A percentile compares a stretch with the other conserved stretches of the same genome.
These are phyloP conservation scores for Laguncularia racemosa DNA, from an alignment of 345 rosid species.

Conservation along the genomic window DNA sequence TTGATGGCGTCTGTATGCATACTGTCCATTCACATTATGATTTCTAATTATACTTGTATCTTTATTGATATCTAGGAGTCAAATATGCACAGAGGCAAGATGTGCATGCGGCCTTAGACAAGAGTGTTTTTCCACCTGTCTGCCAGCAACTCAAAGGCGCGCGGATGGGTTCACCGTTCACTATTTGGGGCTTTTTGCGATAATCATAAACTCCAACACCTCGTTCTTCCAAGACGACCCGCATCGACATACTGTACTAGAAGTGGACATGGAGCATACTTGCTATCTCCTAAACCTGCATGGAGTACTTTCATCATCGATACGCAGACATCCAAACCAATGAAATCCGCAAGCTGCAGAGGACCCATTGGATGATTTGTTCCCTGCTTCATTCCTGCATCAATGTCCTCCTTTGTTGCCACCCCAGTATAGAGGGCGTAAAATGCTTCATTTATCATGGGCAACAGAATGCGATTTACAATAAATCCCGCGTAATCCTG, in stretches of 20 bases:
- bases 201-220: conserved; percentile 77
- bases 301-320: conserved; percentile 77
- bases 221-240: conserved; percentile 62
- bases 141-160: conserved; percentile 33
- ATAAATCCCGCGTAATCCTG: conserved; percentile 76
- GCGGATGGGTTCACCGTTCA: conserved; percentile 28
- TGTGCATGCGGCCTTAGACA: too few relatives aligned
- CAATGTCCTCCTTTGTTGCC: conserved; percentile 90
- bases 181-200: conserved; percentile 17
- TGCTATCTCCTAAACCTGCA: conserved; percentile 57
- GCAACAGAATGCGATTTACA: conserved; percentile 87
- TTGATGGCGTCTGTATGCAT: too few relatives aligned
- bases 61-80: too few relatives aligned
- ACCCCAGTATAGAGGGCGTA: conserved; percentile 77
- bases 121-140: not conserved
- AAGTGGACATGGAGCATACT: conserved; percentile 76
- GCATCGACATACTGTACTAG: conserved; percentile 85
- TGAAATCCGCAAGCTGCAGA: conserved; percentile 73
- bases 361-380: conserved; percentile 95
- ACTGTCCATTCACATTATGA: too few relatives aligned
- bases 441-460: conserved; percentile 96
- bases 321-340: conserved; percentile 74
- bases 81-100: too few relatives aligned
- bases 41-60: too few relatives aligned
- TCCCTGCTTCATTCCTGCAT: conserved; percentile 81